Conservation (phyloP, 2,329 filamentous ascomycete genomes). For the Xylariales sp. region DNA sequence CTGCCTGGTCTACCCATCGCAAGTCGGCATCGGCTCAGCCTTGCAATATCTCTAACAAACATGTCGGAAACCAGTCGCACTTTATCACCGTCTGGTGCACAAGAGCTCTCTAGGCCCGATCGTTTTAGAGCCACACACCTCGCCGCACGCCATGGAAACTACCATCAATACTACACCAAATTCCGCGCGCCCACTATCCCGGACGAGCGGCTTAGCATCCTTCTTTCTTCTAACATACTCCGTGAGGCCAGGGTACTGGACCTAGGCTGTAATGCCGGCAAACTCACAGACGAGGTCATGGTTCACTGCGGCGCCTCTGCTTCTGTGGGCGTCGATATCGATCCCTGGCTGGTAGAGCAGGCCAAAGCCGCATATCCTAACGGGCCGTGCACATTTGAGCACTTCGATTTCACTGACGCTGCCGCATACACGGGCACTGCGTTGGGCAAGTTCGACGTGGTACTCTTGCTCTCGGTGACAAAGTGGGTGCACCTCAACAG, state of each 20-base stretch:
- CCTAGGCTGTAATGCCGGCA: slow-evolving; percentile 7
- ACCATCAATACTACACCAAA: slow-evolving; percentile 8
- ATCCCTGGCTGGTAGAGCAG: slow-evolving; percentile 8
- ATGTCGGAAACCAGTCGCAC: no score
- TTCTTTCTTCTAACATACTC: slow-evolving; percentile 5
- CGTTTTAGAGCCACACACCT: slow-evolving; percentile 5
- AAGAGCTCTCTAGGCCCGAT: slow-evolving; percentile 2
- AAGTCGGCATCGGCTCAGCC: no score
- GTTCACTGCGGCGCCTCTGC: slow-evolving; percentile 3
- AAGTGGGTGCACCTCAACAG: slow-evolving; percentile 8
- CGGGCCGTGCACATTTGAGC: slow-evolving; percentile 7
- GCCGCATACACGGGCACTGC: slow-evolving; percentile 6
- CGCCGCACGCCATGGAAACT: slow-evolving; percentile 7
- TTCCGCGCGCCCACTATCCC: slow-evolving; percentile 7
- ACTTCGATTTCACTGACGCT: slow-evolving; percentile 5
- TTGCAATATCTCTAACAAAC: no score
- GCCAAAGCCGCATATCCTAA: slow-evolving; percentile 4
- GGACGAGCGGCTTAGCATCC: slow-evolving; percentile 7
- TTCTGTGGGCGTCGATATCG: slow-evolving; percentile 7
- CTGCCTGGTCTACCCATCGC: no score
- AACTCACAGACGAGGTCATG: slow-evolving; percentile 6
- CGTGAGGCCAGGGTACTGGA: slow-evolving; percentile 6
- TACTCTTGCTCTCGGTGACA: slow-evolving; percentile 7
- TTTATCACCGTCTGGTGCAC: no score
- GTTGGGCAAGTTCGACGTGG: slow-evolving; percentile 6